phyloP scores from a whole-genome alignment of 352 stramenopile species.

The Pythium aristosporum region DNA sequence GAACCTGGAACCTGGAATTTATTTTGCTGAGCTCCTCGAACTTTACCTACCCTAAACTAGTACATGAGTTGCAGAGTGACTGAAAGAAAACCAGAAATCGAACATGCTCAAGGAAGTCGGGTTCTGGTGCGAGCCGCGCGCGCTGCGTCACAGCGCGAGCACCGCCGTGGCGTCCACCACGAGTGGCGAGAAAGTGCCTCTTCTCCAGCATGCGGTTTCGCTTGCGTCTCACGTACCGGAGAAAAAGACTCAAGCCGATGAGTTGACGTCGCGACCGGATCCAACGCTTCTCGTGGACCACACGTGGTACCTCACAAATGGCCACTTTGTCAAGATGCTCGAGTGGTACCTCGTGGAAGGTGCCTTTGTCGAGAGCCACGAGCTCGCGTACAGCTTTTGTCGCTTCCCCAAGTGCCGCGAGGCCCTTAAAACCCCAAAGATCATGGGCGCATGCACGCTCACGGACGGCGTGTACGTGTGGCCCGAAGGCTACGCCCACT shows the following conservation, averaged over 20 bases:
- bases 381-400: conserved; percentile 82
- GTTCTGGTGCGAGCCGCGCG: conserved; percentile 17
- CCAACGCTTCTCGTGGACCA: conserved; percentile 53
- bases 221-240: neutral
- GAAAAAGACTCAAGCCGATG: neutral
- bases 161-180: neutral
- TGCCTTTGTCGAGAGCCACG: conserved; percentile 72
- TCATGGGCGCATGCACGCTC: conserved; percentile 75
- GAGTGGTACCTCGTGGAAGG: conserved; percentile 57
- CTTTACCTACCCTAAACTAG: too few relatives aligned
- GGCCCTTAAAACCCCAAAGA: conserved; percentile 35
- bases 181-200: conserved; percentile 7
- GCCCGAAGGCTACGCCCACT: conserved; percentile 81
- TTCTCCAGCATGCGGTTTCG: conserved; percentile 3
- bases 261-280: conserved; percentile 34
- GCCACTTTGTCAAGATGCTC: conserved; percentile 33
- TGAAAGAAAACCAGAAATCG: conserved; percentile 1
- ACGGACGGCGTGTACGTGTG: conserved; percentile 77
- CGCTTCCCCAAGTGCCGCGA: conserved; percentile 53
- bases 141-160: conserved; percentile 6
- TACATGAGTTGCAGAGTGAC: too few relatives aligned
- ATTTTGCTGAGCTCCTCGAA: too few relatives aligned
- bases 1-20: too few relatives aligned
- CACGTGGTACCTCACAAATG: conserved; percentile 39
- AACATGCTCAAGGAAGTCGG: conserved; percentile 22